Base-by-base conservation (phyloP, 192 early-diverging fungal genomes). In the Backusella tuberculispora region DNA sequence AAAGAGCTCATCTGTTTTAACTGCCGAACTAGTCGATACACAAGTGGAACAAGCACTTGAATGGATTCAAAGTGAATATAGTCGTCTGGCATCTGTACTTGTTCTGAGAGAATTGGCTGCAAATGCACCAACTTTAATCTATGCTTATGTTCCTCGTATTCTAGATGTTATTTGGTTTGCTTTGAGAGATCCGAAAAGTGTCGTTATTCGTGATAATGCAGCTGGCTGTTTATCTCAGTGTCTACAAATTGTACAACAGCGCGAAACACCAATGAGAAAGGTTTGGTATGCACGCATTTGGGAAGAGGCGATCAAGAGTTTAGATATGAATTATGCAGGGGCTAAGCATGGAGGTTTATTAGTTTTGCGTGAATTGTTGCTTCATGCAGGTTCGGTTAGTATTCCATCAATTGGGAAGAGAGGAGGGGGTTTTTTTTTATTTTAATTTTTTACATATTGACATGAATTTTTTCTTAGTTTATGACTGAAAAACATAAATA, bases 121-220 rank as follows among this genome's bases (percentile, higher is more conserved):
- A 34, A 92, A 92, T 73, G 90, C 95, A 10, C 93, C 95, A 12
- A 91, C 93, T 29, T 81, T 97, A 21, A 88, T 98, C 14, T 96
- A 94, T 72, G 84, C 87, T 15, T 93, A 92, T 80, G 90, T 97
- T 14, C 83, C 87, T 5, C 92, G 88, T 53, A 94, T 98, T 21
- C 77, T 99, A 26, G 92, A 96, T 14, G 73, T 92, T 45, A 88
- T 99, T 38, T 97, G 93, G 90, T 83, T 91, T 41, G 93, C 92
- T 13, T 82, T 98, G 73, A 78, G 92, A 21, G 97, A 99, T 83
- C 84, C 87, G 10, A 92, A 89, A 74, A 83, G 89, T 70, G 83
- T 88, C 12, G 21, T 56, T 14, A 93, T 97, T 64, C 90, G 97
- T 8, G 86, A 93, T 60, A 90, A 90, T n/a, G 95, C 94, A 0